Evolutionary conservation across 1,284 basidiomycete genomes (phyloP).

Genomic region (Mycena sp.): DNA sequence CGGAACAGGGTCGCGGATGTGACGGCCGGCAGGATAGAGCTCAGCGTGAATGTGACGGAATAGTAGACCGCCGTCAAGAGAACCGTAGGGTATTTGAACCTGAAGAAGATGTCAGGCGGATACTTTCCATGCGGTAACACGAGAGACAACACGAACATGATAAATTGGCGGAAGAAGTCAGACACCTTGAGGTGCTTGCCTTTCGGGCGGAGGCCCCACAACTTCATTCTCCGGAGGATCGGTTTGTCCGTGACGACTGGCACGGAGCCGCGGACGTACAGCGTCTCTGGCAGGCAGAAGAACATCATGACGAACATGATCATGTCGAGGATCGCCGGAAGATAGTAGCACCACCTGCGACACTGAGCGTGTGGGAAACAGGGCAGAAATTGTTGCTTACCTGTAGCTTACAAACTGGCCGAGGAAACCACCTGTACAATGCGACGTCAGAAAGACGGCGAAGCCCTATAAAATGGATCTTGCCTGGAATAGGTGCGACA

Average conservation of each 20-base stretch:
- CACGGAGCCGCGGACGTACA: slow-evolving; percentile 22
- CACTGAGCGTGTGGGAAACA: slow-evolving; percentile 27
- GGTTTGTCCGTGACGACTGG: slow-evolving; percentile 20
- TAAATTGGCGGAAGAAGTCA: slow-evolving; percentile 27
- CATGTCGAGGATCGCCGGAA: slow-evolving; percentile 26
- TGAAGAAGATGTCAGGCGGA: not conserved
- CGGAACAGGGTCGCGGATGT: slow-evolving; percentile 30
- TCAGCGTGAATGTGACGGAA: slow-evolving; percentile 16
- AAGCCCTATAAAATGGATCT: too few relatives aligned
- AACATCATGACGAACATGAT: slow-evolving; percentile 27
- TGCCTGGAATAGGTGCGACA: slow-evolving; percentile 25
- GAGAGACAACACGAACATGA: slow-evolving; percentile 13
- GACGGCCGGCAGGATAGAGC: slow-evolving; percentile 28
- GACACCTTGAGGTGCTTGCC: slow-evolving; percentile 20
- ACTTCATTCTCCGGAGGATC: slow-evolving; percentile 20
- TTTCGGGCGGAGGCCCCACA: slow-evolving; percentile 25
- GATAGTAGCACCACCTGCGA: slow-evolving; percentile 16
- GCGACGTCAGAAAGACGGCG: slow-evolving; percentile 24
- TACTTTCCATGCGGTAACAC: not conserved
- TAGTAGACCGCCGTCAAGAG: slow-evolving; percentile 23
- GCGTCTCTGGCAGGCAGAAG: slow-evolving; percentile 30
- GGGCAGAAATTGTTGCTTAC: not conserved
- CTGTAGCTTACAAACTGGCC: slow-evolving; percentile 4
- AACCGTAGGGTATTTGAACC: slow-evolving; percentile 24
- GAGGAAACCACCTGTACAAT: slow-evolving; percentile 21